Evolutionary conservation across 1,284 basidiomycete species (phyloP).

Genomic region (Polyporus tsugae): DNA sequence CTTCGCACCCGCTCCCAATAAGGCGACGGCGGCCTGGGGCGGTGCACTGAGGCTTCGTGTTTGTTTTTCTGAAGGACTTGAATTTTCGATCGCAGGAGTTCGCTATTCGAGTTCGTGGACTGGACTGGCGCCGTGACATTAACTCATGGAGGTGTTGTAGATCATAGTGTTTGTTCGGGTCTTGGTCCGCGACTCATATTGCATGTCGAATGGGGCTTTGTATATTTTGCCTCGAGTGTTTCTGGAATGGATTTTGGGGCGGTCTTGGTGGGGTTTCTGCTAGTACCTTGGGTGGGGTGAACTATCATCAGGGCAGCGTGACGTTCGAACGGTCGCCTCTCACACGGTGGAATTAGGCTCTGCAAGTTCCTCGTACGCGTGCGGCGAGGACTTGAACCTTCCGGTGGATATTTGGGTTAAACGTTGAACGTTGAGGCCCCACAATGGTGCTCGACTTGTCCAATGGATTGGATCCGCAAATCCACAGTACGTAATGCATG

Average conservation of each 20-base stretch:
- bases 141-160: neutral
- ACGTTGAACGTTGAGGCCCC: too few species aligned
- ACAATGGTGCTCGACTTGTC: too few species aligned
- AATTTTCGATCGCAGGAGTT: neutral
- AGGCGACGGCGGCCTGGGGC: neutral
- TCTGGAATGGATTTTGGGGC: neutral
- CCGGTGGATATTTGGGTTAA: too few species aligned
- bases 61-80: neutral
- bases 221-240: neutral
- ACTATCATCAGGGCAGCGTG: too few species aligned
- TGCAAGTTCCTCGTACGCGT: too few species aligned
- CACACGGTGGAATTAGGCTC: too few species aligned
- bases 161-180: neutral
- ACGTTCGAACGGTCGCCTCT: too few species aligned
- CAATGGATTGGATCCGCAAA: too few species aligned
- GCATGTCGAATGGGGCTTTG: conserved; percentile 11
- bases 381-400: too few species aligned
- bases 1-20: neutral
- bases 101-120: neutral
- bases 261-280: neutral
- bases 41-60: too few species aligned
- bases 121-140: neutral
- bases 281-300: too few species aligned
- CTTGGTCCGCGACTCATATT: neutral
- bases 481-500: too few species aligned